Evolutionary conservation across 208 protist genomes (phyloP).

Genomic region (Leishmania braziliensis): DNA sequence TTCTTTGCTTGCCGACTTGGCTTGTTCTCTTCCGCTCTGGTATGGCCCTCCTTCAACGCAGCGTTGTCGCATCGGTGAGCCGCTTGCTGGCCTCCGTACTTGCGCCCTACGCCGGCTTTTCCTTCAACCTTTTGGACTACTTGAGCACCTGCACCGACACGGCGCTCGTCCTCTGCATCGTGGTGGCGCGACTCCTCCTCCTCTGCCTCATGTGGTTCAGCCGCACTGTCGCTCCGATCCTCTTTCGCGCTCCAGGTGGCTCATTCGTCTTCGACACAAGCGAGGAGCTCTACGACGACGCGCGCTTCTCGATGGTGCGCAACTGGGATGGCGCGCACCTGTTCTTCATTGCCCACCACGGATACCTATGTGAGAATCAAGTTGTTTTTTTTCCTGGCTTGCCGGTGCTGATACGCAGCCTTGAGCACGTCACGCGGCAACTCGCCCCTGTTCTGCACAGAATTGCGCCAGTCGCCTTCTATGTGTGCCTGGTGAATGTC

Average conservation of each 20-base stretch:
- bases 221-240: slow-evolving; percentile 36
- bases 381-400: slow-evolving; percentile 77
- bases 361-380: slow-evolving; percentile 77
- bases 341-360: slow-evolving; percentile 69
- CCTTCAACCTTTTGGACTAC: slow-evolving; percentile 41
- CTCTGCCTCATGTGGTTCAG: slow-evolving; percentile 53
- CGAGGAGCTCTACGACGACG: slow-evolving; percentile 53
- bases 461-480: slow-evolving; percentile 54
- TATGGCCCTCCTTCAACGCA: background rate
- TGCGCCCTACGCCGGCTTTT: slow-evolving; percentile 12
- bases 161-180: slow-evolving; percentile 42
- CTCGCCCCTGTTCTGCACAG: slow-evolving; percentile 29
- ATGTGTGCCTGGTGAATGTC: slow-evolving; percentile 55
- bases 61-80: background rate
- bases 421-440: slow-evolving; percentile 38
- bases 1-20: background rate
- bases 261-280: slow-evolving; percentile 64
- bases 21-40: background rate
- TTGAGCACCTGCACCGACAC: slow-evolving; percentile 48
- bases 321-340: slow-evolving; percentile 82
- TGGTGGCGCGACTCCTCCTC: slow-evolving; percentile 40
- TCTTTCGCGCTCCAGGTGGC: slow-evolving; percentile 32
- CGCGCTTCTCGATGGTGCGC: slow-evolving; percentile 49
- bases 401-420: slow-evolving; percentile 46
- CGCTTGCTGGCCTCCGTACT: background rate